Evolutionary conservation across 306 rosid species (phyloP).

Genomic region (Castanea mollissima): DNA sequence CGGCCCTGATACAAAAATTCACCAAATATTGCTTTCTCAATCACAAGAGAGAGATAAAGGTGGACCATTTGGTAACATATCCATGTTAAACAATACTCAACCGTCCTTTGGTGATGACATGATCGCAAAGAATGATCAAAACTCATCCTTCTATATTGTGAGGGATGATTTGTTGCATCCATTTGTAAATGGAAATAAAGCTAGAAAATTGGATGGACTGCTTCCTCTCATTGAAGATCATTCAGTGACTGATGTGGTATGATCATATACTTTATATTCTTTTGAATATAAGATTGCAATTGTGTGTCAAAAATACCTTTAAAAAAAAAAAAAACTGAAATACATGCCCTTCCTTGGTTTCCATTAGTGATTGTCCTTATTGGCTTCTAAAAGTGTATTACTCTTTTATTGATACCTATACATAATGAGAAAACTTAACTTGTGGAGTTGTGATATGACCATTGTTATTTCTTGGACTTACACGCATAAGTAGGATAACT

Average conservation of each 20-base stretch:
- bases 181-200: constrained; percentile 81
- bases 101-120: constrained; percentile 34
- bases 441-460: not conserved
- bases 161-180: constrained; percentile 98
- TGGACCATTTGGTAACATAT: constrained; percentile 20
- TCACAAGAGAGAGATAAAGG: constrained; percentile 6
- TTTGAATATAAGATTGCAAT: not conserved
- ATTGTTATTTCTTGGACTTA: not conserved
- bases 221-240: constrained; percentile 64
- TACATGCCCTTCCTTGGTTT: constrained; percentile 6
- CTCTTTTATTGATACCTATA: not conserved
- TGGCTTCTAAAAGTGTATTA: constrained; percentile 6
- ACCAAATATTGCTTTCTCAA: constrained; percentile 38
- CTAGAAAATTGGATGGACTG: constrained; percentile 76
- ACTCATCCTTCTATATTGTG: constrained; percentile 47
- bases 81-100: constrained; percentile 28
- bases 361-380: not conserved
- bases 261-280: constrained; percentile 8
- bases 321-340: not conserved
- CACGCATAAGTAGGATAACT: not conserved
- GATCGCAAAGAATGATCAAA: constrained; percentile 24
- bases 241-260: constrained; percentile 79
- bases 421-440: not conserved
- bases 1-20: constrained; percentile 59
- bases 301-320: constrained; percentile 3